These are phyloP conservation scores for Colletotrichum sp. DNA, from an alignment of 2,329 filamentous ascomycete species.

Conservation along the genomic window DNA sequence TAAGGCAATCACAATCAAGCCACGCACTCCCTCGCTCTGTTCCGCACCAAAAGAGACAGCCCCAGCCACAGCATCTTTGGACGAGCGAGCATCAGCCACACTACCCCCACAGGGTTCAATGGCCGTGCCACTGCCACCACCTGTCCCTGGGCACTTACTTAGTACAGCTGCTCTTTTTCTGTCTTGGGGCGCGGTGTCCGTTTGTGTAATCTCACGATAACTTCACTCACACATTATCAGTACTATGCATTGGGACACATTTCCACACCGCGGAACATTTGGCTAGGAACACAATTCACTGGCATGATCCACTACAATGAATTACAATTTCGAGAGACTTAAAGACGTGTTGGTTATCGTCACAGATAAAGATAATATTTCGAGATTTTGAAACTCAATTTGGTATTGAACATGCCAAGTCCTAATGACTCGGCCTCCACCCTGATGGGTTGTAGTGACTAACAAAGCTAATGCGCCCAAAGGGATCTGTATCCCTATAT, in stretches of 20 bases:
- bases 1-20: background rate
- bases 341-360: too few relatives aligned
- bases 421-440: background rate
- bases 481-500: background rate
- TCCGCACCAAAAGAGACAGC: background rate
- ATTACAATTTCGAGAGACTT: too few relatives aligned
- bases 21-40: background rate
- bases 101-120: background rate
- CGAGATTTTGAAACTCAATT: rapidly evolving
- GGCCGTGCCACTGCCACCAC: background rate
- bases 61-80: background rate
- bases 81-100: background rate
- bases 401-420: background rate
- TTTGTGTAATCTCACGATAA: background rate
- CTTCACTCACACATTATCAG: background rate
- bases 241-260: background rate
- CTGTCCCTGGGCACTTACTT: background rate
- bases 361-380: background rate
- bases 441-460: background rate
- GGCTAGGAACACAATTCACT: too few relatives aligned
- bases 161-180: background rate
- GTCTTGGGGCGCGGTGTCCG: rapidly evolving
- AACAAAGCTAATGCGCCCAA: background rate
- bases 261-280: too few relatives aligned
- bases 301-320: too few relatives aligned